phyloP scores from a whole-genome alignment of 805 yeast genomes.

The Lipomyces lipofer region DNA sequence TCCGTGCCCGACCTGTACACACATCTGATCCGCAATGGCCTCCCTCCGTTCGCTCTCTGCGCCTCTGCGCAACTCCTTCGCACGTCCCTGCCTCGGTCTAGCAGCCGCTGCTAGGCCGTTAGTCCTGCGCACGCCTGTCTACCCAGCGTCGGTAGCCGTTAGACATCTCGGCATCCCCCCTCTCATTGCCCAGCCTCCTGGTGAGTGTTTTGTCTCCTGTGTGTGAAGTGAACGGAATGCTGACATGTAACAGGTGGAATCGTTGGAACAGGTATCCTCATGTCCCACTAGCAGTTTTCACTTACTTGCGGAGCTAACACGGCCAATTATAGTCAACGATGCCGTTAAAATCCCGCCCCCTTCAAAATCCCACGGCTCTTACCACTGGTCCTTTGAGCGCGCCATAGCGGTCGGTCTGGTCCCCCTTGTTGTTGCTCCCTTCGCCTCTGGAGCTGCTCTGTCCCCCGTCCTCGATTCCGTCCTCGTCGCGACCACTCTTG shows the following conservation, averaged over 20 bases:
- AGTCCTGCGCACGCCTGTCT: slow-evolving; percentile 1
- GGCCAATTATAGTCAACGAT: slow-evolving; percentile 90
- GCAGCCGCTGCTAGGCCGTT: slow-evolving; percentile 9
- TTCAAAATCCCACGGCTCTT: slow-evolving; percentile 71
- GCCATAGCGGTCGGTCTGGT: slow-evolving; percentile 65
- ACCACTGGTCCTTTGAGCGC: slow-evolving; percentile 93
- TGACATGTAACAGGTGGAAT: slow-evolving; percentile 79
- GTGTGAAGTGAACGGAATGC: neutral
- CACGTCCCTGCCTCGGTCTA: slow-evolving; percentile 11
- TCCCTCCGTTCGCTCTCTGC: slow-evolving; percentile 19
- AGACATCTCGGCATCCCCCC: slow-evolving; percentile 31
- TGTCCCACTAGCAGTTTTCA: no score
- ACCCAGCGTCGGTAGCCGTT: slow-evolving; percentile 7
- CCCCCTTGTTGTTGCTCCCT: slow-evolving; percentile 76
- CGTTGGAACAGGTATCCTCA: no score
- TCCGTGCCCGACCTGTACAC: neutral
- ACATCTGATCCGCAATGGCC: slow-evolving; percentile 7
- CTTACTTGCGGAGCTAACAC: no score
- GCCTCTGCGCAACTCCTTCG: slow-evolving; percentile 17
- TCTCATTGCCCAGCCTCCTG: slow-evolving; percentile 30
- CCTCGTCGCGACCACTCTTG: slow-evolving; percentile 62
- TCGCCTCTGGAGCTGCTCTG: slow-evolving; percentile 68
- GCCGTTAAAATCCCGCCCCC: slow-evolving; percentile 69
- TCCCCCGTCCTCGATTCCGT: slow-evolving; percentile 72
- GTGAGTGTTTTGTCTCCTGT: slow-evolving; percentile 5